Percentiles rank a stretch among this genome's conserved stretches.
Conservation (phyloP, 495 filamentous ascomycete genomes). For the Hamigera avellanea region DNA sequence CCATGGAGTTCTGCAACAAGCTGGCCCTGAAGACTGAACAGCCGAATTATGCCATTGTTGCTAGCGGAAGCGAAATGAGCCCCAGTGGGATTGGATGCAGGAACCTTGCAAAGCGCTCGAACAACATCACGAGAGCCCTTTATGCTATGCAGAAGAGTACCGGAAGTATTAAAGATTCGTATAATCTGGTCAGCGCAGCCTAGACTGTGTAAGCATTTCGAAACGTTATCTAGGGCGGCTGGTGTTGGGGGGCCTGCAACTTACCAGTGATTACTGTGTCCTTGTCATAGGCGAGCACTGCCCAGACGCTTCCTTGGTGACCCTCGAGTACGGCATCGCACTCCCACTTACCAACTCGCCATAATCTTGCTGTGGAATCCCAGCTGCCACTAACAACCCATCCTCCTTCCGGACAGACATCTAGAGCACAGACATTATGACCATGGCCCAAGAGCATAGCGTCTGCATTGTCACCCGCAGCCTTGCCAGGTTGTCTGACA, state of each 20-base stretch:
- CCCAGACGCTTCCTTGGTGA: constrained; percentile 78
- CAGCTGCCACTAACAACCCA: constrained; percentile 89
- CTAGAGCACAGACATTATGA: constrained; percentile 77
- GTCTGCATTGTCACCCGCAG: constrained; percentile 64
- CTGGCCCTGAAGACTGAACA: constrained; percentile 70
- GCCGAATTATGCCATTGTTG: constrained; percentile 74
- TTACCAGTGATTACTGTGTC: constrained; percentile 72
- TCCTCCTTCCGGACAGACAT: constrained; percentile 55
- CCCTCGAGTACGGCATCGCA: constrained; percentile 56
- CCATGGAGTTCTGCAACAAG: constrained; percentile 65
- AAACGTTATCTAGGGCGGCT: too few species aligned
- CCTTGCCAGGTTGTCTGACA: constrained; percentile 56
- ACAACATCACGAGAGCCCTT: constrained; percentile 69
- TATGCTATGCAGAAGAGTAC: constrained; percentile 54
- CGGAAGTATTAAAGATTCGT: constrained; percentile 61
- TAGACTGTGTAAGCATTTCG: constrained; percentile 12
- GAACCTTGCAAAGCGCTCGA: constrained; percentile 72
- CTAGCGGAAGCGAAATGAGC: constrained; percentile 83
- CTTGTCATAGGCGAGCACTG: constrained; percentile 72
- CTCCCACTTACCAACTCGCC: constrained; percentile 68
- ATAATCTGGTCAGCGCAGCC: constrained; percentile 82
- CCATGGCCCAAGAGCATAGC: constrained; percentile 77
- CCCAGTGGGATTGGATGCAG: constrained; percentile 61
- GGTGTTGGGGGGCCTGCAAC: constrained; percentile 1
- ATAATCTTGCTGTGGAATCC: constrained; percentile 77